These are phyloP conservation scores for Mycena crocata DNA, from an alignment of 768 basidiomycete genomes.

Conservation along the genomic window DNA sequence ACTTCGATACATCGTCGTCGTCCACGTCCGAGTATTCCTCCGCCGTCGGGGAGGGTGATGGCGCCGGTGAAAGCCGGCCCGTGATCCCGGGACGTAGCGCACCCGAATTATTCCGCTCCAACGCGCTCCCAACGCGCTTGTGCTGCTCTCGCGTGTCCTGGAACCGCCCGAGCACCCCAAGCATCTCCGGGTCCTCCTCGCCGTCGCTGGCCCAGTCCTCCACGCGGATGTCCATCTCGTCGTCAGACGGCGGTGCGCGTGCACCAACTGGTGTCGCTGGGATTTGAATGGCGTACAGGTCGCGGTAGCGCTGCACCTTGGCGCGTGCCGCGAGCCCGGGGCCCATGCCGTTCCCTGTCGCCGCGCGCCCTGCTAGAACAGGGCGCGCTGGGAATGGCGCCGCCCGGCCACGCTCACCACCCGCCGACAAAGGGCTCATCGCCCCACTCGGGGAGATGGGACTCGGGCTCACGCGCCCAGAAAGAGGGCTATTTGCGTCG, in stretches of 20 bases:
- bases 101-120: slow-evolving; percentile 45
- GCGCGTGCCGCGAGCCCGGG: slow-evolving; percentile 42
- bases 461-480: background rate
- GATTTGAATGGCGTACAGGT: slow-evolving; percentile 43
- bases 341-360: slow-evolving; percentile 36
- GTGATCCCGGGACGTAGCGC: slow-evolving; percentile 17
- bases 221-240: slow-evolving; percentile 26
- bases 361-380: slow-evolving; percentile 39
- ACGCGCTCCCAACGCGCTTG: slow-evolving; percentile 30
- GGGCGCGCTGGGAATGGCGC: slow-evolving; percentile 64
- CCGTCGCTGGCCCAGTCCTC: slow-evolving; percentile 40
- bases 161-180: slow-evolving; percentile 54
- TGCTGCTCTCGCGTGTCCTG: slow-evolving; percentile 36
- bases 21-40: slow-evolving; percentile 22
- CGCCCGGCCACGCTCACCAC: slow-evolving; percentile 56
- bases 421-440: background rate
- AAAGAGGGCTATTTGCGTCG: background rate
- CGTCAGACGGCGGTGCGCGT: slow-evolving; percentile 19
- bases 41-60: slow-evolving; percentile 18
- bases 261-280: slow-evolving; percentile 22
- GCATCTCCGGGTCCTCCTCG: slow-evolving; percentile 45
- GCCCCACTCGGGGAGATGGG: slow-evolving; percentile 1
- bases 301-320: slow-evolving; percentile 44
- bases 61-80: background rate
- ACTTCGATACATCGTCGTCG: slow-evolving; percentile 40